Evolutionary conservation across 1,284 basidiomycete genomes (phyloP).

Genomic region (Hypsizygus ulmarius): DNA sequence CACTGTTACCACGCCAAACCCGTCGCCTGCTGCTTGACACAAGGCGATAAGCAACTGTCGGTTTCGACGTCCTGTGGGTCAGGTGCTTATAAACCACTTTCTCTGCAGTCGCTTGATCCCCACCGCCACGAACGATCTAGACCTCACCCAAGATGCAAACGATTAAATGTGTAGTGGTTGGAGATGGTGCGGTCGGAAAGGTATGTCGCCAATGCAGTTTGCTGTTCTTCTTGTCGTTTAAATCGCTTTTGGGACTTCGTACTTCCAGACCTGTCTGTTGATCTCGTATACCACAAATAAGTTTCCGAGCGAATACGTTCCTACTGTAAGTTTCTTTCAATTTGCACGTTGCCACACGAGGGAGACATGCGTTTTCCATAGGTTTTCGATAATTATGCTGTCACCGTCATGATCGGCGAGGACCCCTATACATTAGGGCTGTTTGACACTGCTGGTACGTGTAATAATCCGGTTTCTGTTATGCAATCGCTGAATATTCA

Average conservation of each 20-base stretch:
- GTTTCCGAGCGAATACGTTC: constrained; percentile 98
- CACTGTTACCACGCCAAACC: constrained; percentile 34
- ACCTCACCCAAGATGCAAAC: constrained; percentile 75
- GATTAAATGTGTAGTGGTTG: constrained; percentile 98
- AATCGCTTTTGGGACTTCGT: constrained; percentile 8
- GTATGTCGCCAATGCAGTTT: constrained; percentile 43
- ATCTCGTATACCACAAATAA: constrained; percentile 99
- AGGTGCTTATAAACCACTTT: constrained; percentile 25
- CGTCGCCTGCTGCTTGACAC: constrained; percentile 18
- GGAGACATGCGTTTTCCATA: constrained; percentile 36
- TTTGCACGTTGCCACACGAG: constrained; percentile 19
- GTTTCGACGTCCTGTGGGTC: constrained; percentile 15
- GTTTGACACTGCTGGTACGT: constrained; percentile 94
- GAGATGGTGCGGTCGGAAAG: constrained; percentile 99
- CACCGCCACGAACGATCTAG: constrained; percentile 23
- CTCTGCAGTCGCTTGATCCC: constrained; percentile 21
- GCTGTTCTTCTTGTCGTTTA: constrained; percentile 12
- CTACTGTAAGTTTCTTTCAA: constrained; percentile 70
- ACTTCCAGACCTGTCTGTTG: constrained; percentile 86
- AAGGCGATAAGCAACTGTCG: constrained; percentile 24
- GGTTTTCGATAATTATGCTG: constrained; percentile 98
- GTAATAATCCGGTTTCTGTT: neutral
- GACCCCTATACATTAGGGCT: constrained; percentile 98
- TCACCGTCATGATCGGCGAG: constrained; percentile 99
- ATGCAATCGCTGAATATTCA: constrained; percentile 6